Percentiles rank a stretch among this genome's conserved stretches.
These are phyloP conservation scores for Aspergillus nomiae DNA, from an alignment of 2,329 filamentous ascomycete genomes.

Conservation along the genomic window DNA sequence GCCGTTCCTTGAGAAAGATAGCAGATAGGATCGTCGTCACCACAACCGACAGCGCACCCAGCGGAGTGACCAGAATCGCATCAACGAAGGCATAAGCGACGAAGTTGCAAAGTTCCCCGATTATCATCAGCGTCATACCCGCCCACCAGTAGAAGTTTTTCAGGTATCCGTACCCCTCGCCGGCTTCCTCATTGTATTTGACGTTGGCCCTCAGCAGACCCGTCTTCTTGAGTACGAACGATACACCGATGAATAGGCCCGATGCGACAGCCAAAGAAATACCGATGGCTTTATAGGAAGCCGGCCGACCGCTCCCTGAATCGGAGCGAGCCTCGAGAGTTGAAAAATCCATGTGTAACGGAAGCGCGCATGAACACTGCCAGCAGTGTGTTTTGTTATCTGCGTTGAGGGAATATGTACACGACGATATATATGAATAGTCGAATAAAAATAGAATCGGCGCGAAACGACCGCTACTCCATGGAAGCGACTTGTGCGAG, in stretches of 20 bases:
- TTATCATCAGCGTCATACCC: slow-evolving; percentile 95
- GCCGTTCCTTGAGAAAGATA: slow-evolving; percentile 91
- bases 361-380: slow-evolving; percentile 3
- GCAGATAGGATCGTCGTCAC: slow-evolving; percentile 88
- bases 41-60: slow-evolving; percentile 89
- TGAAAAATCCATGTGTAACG: slow-evolving; percentile 8
- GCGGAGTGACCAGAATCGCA: slow-evolving; percentile 88
- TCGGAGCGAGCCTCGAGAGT: slow-evolving; percentile 50
- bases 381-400: neutral
- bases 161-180: slow-evolving; percentile 95
- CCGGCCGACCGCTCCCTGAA: slow-evolving; percentile 44
- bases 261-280: slow-evolving; percentile 84
- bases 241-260: slow-evolving; percentile 88
- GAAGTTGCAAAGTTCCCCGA: slow-evolving; percentile 96
- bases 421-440: neutral
- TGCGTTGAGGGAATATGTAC: neutral
- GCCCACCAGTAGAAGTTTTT: slow-evolving; percentile 95
- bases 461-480: neutral
- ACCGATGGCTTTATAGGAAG: slow-evolving; percentile 79
- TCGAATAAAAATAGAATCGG: neutral
- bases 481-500: neutral
- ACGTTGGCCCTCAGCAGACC: slow-evolving; percentile 89
- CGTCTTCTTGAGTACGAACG: slow-evolving; percentile 94
- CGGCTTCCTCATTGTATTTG: slow-evolving; percentile 94
- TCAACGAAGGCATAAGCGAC: slow-evolving; percentile 96